These are phyloP conservation scores for Phoma herbarum DNA, from an alignment of 2,329 filamentous ascomycete species.

Conservation along the genomic window DNA sequence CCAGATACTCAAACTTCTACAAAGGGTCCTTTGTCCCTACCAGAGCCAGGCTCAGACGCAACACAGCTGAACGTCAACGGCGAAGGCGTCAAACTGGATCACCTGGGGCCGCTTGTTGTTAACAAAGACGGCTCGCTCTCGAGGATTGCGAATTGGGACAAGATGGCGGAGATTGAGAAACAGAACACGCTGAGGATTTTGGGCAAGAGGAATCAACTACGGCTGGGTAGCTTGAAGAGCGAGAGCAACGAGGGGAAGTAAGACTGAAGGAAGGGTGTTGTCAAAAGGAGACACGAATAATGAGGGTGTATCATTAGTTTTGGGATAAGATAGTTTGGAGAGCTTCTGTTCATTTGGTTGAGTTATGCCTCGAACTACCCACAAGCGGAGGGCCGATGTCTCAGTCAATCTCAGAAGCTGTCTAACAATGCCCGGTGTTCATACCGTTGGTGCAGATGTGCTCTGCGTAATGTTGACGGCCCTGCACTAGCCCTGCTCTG, in stretches of 20 bases:
- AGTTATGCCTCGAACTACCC: too few relatives aligned
- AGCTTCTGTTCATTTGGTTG: background rate
- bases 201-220: slow-evolving; percentile 72
- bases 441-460: background rate
- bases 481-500: background rate
- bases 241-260: slow-evolving; percentile 8
- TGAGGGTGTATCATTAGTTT: too few relatives aligned
- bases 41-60: slow-evolving; percentile 19
- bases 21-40: slow-evolving; percentile 7
- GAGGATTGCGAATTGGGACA: slow-evolving; percentile 75
- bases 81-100: slow-evolving; percentile 66
- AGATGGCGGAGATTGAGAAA: slow-evolving; percentile 74
- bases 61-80: slow-evolving; percentile 44
- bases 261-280: background rate
- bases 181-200: slow-evolving; percentile 72
- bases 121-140: slow-evolving; percentile 76
- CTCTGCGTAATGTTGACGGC: background rate
- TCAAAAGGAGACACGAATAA: too few relatives aligned
- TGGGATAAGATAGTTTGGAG: background rate
- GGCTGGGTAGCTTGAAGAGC: slow-evolving; percentile 64
- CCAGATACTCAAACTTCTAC: background rate
- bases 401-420: too few relatives aligned
- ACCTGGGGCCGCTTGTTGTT: slow-evolving; percentile 76
- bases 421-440: too few relatives aligned
- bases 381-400: too few relatives aligned